A percentile compares a stretch with the other conserved stretches of the same genome.
phyloP scores from a whole-genome alignment of 1,284 basidiomycete genomes.

The Irpex sp. region DNA sequence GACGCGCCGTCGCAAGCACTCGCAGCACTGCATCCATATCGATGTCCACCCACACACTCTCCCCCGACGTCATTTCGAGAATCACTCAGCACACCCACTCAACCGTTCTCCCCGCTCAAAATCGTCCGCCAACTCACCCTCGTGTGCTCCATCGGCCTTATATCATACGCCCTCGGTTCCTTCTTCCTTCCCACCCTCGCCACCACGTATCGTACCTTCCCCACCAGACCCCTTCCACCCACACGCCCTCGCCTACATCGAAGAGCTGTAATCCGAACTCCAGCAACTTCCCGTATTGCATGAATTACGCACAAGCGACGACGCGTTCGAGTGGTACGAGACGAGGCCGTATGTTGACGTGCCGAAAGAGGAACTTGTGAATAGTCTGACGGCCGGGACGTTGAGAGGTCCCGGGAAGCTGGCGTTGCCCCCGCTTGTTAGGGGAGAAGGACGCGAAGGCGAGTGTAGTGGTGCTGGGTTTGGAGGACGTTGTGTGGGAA shows the following conservation, averaged over 20 bases:
- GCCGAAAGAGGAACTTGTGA: conserved; percentile 67
- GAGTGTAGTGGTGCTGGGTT: conserved; percentile 69
- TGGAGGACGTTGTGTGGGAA: conserved; percentile 89
- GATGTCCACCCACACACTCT: too few relatives aligned
- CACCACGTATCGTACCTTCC: conserved; percentile 68
- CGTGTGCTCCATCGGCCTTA: conserved; percentile 17
- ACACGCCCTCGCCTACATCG: conserved; percentile 57
- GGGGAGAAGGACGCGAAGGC: conserved; percentile 69
- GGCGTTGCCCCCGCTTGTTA: conserved; percentile 72
- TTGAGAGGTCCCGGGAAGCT: conserved; percentile 86
- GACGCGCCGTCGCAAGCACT: neutral
- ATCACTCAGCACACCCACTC: neutral
- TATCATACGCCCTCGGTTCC: conserved; percentile 51
- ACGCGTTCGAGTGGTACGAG: conserved; percentile 69
- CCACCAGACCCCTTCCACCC: conserved; percentile 61
- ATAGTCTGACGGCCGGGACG: conserved; percentile 83
- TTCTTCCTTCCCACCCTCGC: conserved; percentile 61
- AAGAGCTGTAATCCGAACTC: conserved; percentile 64
- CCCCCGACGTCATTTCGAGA: neutral
- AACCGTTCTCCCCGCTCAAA: neutral
- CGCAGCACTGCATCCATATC: neutral
- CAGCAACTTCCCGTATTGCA: conserved; percentile 63
- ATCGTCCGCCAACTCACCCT: conserved; percentile 15
- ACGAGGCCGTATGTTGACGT: conserved; percentile 71
- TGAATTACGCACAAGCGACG: conserved; percentile 42